Evolutionary conservation across 192 early-diverging fungal species (phyloP).

Genomic region (Cetraspora pellucida): DNA sequence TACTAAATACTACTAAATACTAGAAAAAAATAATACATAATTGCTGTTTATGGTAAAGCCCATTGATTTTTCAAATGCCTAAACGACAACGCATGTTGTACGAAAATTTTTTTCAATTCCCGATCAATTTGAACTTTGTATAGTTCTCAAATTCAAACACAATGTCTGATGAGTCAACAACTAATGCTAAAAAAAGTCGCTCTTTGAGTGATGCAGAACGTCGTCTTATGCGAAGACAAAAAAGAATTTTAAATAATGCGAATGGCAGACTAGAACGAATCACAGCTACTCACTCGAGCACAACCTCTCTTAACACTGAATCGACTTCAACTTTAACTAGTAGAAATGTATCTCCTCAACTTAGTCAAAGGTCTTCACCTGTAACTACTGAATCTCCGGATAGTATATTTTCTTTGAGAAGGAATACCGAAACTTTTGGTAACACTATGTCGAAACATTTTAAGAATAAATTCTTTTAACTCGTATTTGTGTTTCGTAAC

Average conservation of each 20-base stretch:
- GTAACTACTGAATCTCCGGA: constrained; percentile 17
- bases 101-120: no score
- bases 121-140: no score
- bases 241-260: constrained; percentile 9
- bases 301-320: no score
- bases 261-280: constrained; percentile 2
- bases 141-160: no score
- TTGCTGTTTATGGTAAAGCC: no score
- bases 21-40: no score
- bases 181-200: neutral
- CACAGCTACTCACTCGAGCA: neutral
- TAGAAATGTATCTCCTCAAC: neutral
- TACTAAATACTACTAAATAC: no score
- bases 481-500: neutral
- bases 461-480: no score
- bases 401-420: constrained; percentile 18
- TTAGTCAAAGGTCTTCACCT: constrained; percentile 27
- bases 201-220: constrained; percentile 20
- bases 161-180: neutral
- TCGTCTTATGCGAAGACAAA: neutral
- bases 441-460: neutral
- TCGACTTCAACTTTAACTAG: neutral
- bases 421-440: constrained; percentile 20
- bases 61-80: no score
- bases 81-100: no score